phyloP scores from a whole-genome alignment of 257 asterid species.

The Scutellaria barbata region DNA sequence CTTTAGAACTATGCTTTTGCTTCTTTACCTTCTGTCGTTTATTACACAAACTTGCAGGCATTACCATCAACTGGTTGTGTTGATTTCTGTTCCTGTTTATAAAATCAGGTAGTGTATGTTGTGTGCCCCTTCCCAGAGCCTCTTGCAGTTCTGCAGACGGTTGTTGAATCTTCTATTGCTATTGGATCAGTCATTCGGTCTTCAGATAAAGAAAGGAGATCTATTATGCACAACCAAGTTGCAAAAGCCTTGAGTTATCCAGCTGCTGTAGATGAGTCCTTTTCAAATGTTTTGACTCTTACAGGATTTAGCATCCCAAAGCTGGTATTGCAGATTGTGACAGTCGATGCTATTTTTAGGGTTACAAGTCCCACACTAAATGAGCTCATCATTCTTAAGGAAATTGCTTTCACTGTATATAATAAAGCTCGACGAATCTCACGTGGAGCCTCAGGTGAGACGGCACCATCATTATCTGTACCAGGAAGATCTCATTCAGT shows the following conservation, averaged over 20 bases:
- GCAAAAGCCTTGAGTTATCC: constrained; percentile 93
- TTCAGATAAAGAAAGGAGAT: constrained; percentile 90
- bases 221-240: constrained; percentile 90
- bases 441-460: constrained; percentile 73
- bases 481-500: constrained; percentile 76
- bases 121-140: constrained; percentile 99
- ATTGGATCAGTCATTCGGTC: constrained; percentile 86
- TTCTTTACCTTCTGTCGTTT: constrained; percentile 13
- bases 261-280: constrained; percentile 85
- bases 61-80: constrained; percentile 17
- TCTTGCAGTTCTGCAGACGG: constrained; percentile 88
- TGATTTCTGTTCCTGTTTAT: constrained; percentile 33
- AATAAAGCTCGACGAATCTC: constrained; percentile 88
- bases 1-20: constrained; percentile 11
- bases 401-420: constrained; percentile 94
- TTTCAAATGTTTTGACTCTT: constrained; percentile 85
- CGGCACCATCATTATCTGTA: constrained; percentile 51
- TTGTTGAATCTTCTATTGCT: constrained; percentile 87
- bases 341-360: constrained; percentile 95
- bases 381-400: constrained; percentile 87
- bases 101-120: constrained; percentile 85
- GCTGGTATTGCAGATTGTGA: constrained; percentile 92
- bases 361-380: constrained; percentile 85
- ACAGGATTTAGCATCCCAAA: constrained; percentile 93
- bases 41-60: neutral